phyloP scores from a whole-genome alignment of 208 protist genomes.

The Crithidia bombi region DNA sequence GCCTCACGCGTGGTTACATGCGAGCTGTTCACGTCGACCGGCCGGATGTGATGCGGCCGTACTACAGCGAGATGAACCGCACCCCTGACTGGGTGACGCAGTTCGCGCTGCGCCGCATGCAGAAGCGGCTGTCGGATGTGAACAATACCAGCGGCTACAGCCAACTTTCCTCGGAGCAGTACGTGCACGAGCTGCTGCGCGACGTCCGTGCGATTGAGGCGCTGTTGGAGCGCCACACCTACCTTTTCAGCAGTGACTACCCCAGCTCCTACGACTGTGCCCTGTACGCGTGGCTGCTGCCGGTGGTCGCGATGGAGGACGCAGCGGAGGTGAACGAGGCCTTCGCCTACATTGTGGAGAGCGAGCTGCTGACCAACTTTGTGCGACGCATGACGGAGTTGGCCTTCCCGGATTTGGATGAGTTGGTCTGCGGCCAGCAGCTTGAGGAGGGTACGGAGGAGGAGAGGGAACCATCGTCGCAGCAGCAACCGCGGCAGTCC shows the following conservation, averaged over 20 bases:
- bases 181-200: conserved; percentile 36
- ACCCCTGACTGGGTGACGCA: conserved; percentile 38
- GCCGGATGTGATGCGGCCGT: conserved; percentile 38
- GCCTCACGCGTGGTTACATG: conserved; percentile 37
- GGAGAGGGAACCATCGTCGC: background rate
- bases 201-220: conserved; percentile 51
- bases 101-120: conserved; percentile 39
- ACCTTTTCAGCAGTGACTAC: conserved; percentile 38
- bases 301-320: conserved; percentile 50
- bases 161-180: conserved; percentile 45
- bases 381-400: conserved; percentile 52
- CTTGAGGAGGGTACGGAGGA: conserved; percentile 4
- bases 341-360: conserved; percentile 53
- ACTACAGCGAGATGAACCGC: conserved; percentile 51
- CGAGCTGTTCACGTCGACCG: conserved; percentile 42
- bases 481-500: background rate
- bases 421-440: conserved; percentile 17
- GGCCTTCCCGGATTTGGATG: conserved; percentile 51
- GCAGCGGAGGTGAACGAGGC: conserved; percentile 41
- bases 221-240: conserved; percentile 37
- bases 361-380: conserved; percentile 44
- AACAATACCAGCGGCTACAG: conserved; percentile 44
- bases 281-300: conserved; percentile 59
- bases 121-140: conserved; percentile 14
- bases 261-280: conserved; percentile 61